Percentiles rank a stretch among this genome's conserved stretches.
phyloP scores from a whole-genome alignment of 192 early-diverging fungal genomes.

The Backusella australiensis region DNA sequence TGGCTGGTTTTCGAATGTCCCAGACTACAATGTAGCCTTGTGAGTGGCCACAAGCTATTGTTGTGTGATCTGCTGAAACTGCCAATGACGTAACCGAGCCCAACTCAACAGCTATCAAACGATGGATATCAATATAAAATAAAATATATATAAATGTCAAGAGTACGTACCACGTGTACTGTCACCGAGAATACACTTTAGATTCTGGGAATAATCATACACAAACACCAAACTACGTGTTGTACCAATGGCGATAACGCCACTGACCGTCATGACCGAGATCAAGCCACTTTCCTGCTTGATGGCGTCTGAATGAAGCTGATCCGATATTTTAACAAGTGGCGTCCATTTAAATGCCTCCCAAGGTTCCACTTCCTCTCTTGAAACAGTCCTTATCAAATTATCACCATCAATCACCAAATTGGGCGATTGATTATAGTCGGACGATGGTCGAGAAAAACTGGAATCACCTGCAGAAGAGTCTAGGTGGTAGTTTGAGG shows the following conservation, averaged over 20 bases:
- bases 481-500: background rate
- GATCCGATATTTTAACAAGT: slow-evolving; percentile 51
- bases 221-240: slow-evolving; percentile 55
- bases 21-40: slow-evolving; percentile 56
- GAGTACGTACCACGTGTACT: slow-evolving; percentile 27
- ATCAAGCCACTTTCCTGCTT: slow-evolving; percentile 36
- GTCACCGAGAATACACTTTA: slow-evolving; percentile 43
- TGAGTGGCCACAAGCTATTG: slow-evolving; percentile 53
- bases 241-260: slow-evolving; percentile 58
- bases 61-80: slow-evolving; percentile 54
- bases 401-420: slow-evolving; percentile 10
- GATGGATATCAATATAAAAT: background rate
- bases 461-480: slow-evolving; percentile 20
- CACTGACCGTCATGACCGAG: slow-evolving; percentile 42
- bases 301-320: slow-evolving; percentile 49
- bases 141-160: background rate
- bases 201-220: slow-evolving; percentile 49
- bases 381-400: background rate
- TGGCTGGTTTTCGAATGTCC: slow-evolving; percentile 47
- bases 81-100: slow-evolving; percentile 57
- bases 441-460: slow-evolving; percentile 8
- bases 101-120: slow-evolving; percentile 41
- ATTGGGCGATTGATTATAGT: slow-evolving; percentile 1
- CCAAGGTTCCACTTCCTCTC: slow-evolving; percentile 40
- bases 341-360: slow-evolving; percentile 61